Conservation (phyloP, 345 rosid species). For the Laguncularia racemosa region DNA sequence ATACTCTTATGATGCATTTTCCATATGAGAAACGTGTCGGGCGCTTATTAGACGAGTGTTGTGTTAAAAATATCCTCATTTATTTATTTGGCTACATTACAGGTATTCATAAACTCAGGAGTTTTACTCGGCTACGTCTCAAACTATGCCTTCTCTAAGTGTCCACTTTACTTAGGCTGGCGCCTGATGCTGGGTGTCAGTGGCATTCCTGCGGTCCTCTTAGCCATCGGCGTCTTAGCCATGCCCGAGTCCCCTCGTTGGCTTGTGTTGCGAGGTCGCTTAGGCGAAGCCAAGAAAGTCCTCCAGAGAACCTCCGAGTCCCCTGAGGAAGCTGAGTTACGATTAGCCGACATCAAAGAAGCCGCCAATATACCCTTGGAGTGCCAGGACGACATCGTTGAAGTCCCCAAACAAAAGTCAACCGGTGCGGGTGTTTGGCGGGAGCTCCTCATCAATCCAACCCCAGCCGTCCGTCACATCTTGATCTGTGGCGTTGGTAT, state of each 20-base stretch:
- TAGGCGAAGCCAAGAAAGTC: slow-evolving; percentile 67
- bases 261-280: slow-evolving; percentile 87
- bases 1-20: too few species aligned
- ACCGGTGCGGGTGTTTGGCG: slow-evolving; percentile 59
- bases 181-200: slow-evolving; percentile 77
- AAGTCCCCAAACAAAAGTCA: slow-evolving; percentile 20
- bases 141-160: slow-evolving; percentile 61
- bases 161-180: slow-evolving; percentile 59
- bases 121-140: slow-evolving; percentile 68
- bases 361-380: slow-evolving; percentile 78
- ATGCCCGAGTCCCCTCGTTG: slow-evolving; percentile 99
- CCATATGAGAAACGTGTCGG: too few species aligned
- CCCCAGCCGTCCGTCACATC: slow-evolving; percentile 50
- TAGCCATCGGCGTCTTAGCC: slow-evolving; percentile 44
- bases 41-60: neutral
- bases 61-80: too few species aligned
- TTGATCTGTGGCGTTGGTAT: slow-evolving; percentile 51
- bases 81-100: neutral
- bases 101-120: slow-evolving; percentile 74
- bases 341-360: slow-evolving; percentile 68
- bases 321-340: slow-evolving; percentile 40
- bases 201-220: slow-evolving; percentile 53
- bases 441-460: slow-evolving; percentile 54
- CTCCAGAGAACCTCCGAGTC: slow-evolving; percentile 74
- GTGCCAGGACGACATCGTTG: slow-evolving; percentile 68